phyloP scores from a whole-genome alignment of 1,284 basidiomycete species.

The Ceratobasidium sp. region DNA sequence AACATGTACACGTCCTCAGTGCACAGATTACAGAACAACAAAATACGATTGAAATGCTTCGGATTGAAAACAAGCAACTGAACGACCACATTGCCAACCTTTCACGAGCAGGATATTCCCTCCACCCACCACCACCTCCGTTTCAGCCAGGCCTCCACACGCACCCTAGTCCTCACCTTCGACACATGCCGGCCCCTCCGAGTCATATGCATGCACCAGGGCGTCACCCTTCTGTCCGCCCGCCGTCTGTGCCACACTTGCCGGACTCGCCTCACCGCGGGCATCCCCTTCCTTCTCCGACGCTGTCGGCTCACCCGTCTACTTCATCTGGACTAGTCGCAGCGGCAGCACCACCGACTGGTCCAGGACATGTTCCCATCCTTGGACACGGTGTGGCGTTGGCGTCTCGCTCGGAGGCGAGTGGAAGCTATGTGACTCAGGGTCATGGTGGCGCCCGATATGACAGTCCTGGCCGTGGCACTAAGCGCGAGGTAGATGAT shows the following conservation, averaged over 20 bases:
- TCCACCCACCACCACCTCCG: conserved; percentile 15
- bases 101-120: conserved; percentile 28
- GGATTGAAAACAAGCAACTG: conserved; percentile 34
- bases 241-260: neutral
- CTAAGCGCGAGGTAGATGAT: conserved; percentile 34
- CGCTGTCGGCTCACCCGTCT: conserved; percentile 27
- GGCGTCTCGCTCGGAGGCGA: conserved; percentile 9
- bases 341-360: conserved; percentile 22
- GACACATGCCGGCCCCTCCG: conserved; percentile 3
- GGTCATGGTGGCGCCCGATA: conserved; percentile 3
- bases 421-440: conserved; percentile 21
- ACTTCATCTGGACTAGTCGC: conserved; percentile 27
- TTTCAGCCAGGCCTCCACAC: conserved; percentile 20
- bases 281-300: conserved; percentile 2
- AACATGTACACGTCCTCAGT: conserved; percentile 29
- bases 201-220: conserved; percentile 9
- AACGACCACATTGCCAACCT: conserved; percentile 37
- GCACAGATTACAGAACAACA: conserved; percentile 26
- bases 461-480: conserved; percentile 35
- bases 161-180: conserved; percentile 29
- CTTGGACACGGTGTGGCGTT: conserved; percentile 4
- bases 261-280: conserved; percentile 5
- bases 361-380: conserved; percentile 32
- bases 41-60: conserved; percentile 30
- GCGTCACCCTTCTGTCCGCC: conserved; percentile 23